These are phyloP conservation scores for Suillus plorans DNA, from an alignment of 768 basidiomycete genomes.

Conservation along the genomic window DNA sequence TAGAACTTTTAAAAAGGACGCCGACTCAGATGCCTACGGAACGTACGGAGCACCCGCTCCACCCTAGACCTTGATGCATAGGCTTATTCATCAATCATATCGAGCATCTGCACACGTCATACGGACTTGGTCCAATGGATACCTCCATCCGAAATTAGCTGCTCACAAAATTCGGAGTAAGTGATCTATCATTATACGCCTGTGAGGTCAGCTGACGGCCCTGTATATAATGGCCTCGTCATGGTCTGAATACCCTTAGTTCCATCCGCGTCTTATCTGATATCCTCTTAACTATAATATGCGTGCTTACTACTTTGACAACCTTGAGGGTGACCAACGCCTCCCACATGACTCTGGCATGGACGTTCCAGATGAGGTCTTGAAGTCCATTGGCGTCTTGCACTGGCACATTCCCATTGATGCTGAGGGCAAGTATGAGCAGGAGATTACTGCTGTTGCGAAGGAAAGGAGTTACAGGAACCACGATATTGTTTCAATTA, in stretches of 20 bases:
- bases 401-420: conserved; percentile 70
- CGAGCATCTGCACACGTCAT: not conserved
- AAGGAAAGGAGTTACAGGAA: conserved; percentile 77
- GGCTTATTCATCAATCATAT: not conserved
- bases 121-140: not conserved
- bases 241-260: not conserved
- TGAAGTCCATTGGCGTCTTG: conserved; percentile 62
- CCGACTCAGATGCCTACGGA: not conserved
- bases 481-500: conserved; percentile 75
- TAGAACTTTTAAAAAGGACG: not conserved
- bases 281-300: conserved; percentile 32
- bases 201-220: not conserved
- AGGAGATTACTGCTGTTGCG: conserved; percentile 60
- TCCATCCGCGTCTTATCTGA: not conserved
- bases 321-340: conserved; percentile 77
- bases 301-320: conserved; percentile 75
- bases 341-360: conserved; percentile 71
- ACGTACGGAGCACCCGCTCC: not conserved
- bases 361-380: conserved; percentile 44
- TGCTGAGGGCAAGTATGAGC: conserved; percentile 42
- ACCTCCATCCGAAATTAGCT: not conserved
- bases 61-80: not conserved
- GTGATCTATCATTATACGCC: not conserved
- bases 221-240: not conserved
- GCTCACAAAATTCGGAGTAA: not conserved